Percentiles rank a stretch among this genome's conserved stretches.
These are phyloP conservation scores for Fragaria iinumae DNA, from an alignment of 306 rosid species.

Conservation along the genomic window DNA sequence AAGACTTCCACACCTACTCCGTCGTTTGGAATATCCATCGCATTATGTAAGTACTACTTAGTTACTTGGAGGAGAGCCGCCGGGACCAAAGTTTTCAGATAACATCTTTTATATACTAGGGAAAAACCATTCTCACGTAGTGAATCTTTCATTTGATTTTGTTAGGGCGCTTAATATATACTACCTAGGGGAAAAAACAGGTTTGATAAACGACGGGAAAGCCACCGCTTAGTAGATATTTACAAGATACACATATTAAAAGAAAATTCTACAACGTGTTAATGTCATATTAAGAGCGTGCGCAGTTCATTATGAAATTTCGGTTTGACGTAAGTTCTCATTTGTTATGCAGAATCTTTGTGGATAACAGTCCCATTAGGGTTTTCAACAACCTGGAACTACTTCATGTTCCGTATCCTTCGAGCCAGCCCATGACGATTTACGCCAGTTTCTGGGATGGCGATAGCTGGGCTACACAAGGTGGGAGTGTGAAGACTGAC, in stretches of 20 bases:
- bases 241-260: background rate
- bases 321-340: background rate
- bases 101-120: too few species aligned
- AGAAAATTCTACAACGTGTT: too few species aligned
- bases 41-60: slow-evolving; percentile 33
- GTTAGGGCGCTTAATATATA: too few species aligned
- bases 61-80: too few species aligned
- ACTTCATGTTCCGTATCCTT: slow-evolving; percentile 34
- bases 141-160: too few species aligned
- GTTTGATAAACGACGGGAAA: background rate
- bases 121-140: too few species aligned
- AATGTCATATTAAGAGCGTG: too few species aligned
- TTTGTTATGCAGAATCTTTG: slow-evolving; percentile 28
- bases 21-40: slow-evolving; percentile 37
- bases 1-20: slow-evolving; percentile 42
- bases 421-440: slow-evolving; percentile 42
- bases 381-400: slow-evolving; percentile 44
- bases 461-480: slow-evolving; percentile 53
- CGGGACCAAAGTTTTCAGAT: too few species aligned
- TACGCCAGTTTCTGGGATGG: slow-evolving; percentile 48
- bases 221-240: background rate
- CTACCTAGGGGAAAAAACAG: too few species aligned
- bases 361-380: slow-evolving; percentile 39
- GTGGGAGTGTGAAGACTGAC: slow-evolving; percentile 44
- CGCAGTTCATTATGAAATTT: too few species aligned